Percentiles rank a stretch among this genome's conserved stretches.
Conservation (phyloP, 129 eudicot species). For the Arctium minus region DNA sequence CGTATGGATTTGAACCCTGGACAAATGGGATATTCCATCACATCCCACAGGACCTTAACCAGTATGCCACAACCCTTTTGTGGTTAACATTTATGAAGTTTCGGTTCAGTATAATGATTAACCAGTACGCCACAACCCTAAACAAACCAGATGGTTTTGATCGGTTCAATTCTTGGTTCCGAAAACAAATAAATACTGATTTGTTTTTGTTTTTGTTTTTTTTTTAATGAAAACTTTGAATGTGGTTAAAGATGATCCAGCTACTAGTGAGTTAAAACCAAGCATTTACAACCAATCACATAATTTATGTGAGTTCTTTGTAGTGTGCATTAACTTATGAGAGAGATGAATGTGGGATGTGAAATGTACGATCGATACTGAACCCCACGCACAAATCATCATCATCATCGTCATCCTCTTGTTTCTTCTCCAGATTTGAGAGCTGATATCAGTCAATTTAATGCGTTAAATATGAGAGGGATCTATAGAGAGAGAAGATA, state of each 20-base stretch:
- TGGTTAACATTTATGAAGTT: too few species aligned
- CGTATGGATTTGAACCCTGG: too few species aligned
- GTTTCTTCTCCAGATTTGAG: conserved; percentile 11
- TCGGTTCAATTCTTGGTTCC: too few species aligned
- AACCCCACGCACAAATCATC: conserved; percentile 28
- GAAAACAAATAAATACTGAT: too few species aligned
- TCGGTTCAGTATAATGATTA: too few species aligned
- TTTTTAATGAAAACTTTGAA: neutral
- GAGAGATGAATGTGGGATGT: neutral
- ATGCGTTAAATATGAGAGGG: conserved; percentile 9
- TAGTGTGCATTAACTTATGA: neutral
- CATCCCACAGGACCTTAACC: too few species aligned
- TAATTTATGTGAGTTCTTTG: neutral
- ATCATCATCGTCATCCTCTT: neutral
- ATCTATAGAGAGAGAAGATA: neutral
- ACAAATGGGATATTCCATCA: too few species aligned
- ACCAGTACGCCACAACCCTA: too few species aligned
- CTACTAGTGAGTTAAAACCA: neutral
- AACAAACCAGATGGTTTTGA: too few species aligned
- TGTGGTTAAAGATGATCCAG: neutral
- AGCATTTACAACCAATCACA: neutral
- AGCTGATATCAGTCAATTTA: conserved; percentile 18
- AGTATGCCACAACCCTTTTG: too few species aligned
- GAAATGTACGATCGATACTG: neutral
- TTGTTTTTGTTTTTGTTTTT: too few species aligned